Percentiles rank a stretch among this genome's conserved stretches.
These are phyloP conservation scores for Verbascum thapsus DNA, from an alignment of 257 asterid genomes.

Conservation along the genomic window DNA sequence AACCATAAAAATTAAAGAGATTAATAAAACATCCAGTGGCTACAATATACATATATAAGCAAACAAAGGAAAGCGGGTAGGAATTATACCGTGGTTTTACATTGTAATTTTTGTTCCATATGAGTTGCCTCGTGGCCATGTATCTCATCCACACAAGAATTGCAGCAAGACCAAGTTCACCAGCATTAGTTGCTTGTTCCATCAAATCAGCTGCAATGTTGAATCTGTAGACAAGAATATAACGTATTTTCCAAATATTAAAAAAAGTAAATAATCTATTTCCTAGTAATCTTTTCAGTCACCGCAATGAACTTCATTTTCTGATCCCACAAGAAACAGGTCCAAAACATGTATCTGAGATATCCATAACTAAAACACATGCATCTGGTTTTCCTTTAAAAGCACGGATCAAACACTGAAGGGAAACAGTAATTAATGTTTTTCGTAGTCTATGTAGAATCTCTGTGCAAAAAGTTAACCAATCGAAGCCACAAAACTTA, in stretches of 20 bases:
- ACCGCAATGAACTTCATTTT: too few relatives aligned
- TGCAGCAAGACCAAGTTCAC: constrained; percentile 89
- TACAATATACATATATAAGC: constrained; percentile 3
- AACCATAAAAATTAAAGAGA: constrained; percentile 10
- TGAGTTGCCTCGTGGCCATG: constrained; percentile 96
- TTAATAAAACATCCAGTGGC: background rate
- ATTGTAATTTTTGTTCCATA: constrained; percentile 98
- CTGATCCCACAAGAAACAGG: too few relatives aligned
- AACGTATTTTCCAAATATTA: constrained; percentile 16
- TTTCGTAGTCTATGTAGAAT: too few relatives aligned
- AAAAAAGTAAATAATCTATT: constrained; percentile 10
- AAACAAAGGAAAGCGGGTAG: constrained; percentile 15
- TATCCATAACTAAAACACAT: too few relatives aligned
- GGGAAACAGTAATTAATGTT: too few relatives aligned
- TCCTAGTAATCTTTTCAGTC: constrained; percentile 8
- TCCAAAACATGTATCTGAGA: constrained; percentile 16
- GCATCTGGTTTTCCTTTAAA: too few relatives aligned
- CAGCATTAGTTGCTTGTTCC: constrained; percentile 70
- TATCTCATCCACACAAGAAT: constrained; percentile 99
- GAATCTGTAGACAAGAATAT: constrained; percentile 56
- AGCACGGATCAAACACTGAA: too few relatives aligned
- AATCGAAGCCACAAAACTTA: too few relatives aligned
- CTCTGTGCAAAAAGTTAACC: too few relatives aligned
- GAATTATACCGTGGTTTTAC: constrained; percentile 91
- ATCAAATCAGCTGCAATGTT: constrained; percentile 94